These are phyloP conservation scores for Oryza australiensis DNA, from an alignment of 176 grass and related monocot species.

Conservation along the genomic window DNA sequence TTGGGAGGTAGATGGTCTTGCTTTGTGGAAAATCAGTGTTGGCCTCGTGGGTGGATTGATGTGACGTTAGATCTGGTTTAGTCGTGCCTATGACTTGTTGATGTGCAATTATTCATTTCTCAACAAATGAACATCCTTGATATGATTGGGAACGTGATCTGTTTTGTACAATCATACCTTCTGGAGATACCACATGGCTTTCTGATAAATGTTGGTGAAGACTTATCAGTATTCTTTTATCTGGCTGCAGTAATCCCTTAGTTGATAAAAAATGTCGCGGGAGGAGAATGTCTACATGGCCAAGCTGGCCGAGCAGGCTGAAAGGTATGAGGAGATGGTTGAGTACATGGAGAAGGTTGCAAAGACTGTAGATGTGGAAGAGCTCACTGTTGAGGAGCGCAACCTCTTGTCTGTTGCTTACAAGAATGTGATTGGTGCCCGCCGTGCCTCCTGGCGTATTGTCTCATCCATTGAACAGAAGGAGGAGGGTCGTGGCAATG, in stretches of 20 bases:
- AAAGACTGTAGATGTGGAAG: slow-evolving; percentile 65
- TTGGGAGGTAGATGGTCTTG: not conserved
- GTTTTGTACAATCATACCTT: not conserved
- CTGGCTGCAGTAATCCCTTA: slow-evolving; percentile 16
- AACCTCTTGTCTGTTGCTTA: slow-evolving; percentile 88
- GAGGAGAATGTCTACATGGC: slow-evolving; percentile 90
- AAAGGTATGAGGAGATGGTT: slow-evolving; percentile 90
- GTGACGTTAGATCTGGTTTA: not conserved
- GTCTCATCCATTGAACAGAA: slow-evolving; percentile 91
- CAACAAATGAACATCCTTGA: not conserved
- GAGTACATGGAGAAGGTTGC: slow-evolving; percentile 94
- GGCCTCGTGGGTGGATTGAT: not conserved
- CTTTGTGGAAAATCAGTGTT: not conserved
- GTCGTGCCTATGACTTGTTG: not conserved
- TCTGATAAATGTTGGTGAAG: not conserved
- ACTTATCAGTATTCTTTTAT: not conserved
- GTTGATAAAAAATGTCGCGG: slow-evolving; percentile 41
- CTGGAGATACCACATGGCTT: not conserved
- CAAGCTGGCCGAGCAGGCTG: slow-evolving; percentile 83
- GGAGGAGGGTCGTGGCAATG: slow-evolving; percentile 81
- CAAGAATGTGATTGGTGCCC: slow-evolving; percentile 92
- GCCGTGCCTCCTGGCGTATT: slow-evolving; percentile 89
- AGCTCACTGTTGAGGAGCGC: slow-evolving; percentile 88
- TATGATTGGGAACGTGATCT: not conserved
- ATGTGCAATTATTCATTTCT: not conserved